Evolutionary conservation across 225 moss, liverwort and hornwort genomes (phyloP).

Genomic region (Thuidium tamariscinum): DNA sequence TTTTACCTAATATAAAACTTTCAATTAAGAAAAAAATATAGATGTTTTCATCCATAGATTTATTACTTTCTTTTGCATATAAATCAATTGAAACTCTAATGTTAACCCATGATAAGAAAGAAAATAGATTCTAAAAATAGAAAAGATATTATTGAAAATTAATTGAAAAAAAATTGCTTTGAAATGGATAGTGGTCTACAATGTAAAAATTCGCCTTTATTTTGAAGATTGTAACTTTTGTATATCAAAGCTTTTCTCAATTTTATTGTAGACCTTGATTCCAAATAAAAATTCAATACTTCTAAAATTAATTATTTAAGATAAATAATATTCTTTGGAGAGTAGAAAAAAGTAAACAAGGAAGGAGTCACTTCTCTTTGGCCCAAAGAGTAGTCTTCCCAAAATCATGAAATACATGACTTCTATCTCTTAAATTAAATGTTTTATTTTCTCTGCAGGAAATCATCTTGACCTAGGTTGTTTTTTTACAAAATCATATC

Average conservation of each 20-base stretch:
- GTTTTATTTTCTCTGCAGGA: not conserved
- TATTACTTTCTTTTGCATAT: not conserved
- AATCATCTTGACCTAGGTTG: too few relatives aligned
- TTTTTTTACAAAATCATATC: too few relatives aligned
- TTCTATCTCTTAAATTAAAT: not conserved
- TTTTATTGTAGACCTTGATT: accelerated
- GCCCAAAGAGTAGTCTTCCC: accelerated
- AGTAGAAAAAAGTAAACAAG: accelerated
- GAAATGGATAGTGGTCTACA: not conserved
- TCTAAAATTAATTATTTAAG: not conserved
- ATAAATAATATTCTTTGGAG: accelerated
- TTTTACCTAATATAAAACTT: too few relatives aligned
- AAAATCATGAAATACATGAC: accelerated
- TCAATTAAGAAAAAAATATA: accelerated
- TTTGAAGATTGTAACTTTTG: not conserved
- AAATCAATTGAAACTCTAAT: not conserved
- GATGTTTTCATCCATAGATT: not conserved
- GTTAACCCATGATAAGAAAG: accelerated
- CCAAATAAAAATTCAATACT: not conserved
- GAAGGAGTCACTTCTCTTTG: not conserved
- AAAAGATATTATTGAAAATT: not conserved
- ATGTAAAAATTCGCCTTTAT: accelerated
- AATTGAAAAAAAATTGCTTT: not conserved
- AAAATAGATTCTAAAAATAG: not conserved
- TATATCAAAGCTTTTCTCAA: not conserved